Evolutionary conservation across 116 monocot genomes (phyloP), one percentile per base, ranked within the genome.

Genomic region (Posidonia oceanica): DNA sequence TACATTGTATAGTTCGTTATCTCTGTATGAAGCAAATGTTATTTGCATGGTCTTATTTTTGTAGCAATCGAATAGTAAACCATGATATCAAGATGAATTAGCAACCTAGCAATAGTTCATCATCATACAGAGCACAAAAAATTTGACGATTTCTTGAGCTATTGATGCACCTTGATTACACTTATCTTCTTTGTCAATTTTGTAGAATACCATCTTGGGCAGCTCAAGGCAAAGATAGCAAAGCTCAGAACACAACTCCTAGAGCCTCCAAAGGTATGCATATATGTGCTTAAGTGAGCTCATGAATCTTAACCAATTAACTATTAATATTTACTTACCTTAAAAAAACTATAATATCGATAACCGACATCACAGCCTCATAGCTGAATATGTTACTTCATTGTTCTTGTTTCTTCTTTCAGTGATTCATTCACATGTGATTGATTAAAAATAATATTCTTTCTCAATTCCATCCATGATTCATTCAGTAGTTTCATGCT

Each of bases 171-270:
- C 17, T 7, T 58, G 6, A 18, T 18, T 29, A 36, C 36, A 29
- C 14, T 7, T 23, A 14, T 55, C 36, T 52, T 36, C 52, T 40
- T 38, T 48, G 36, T 58, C 39, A 58, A 71, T 36, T 59, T 22
- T 69, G 20, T 78, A 98, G 97, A 98, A 72, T 98, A 98, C 58
- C 97, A 98, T 86, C 93, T 98, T 69, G 97, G 97, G 64, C 97
- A 98, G 77, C 85, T 98, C 22, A 98, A 98, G 75, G 93, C 97
- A 60, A 98, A 98, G 67, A 76, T 98, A 79, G 97, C 97, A 75
- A 98, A 98, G 72, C 72, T 98, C 67, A 89, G 97, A 61, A 98
- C 97, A 48, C 97, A 98, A 66, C 71, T 98, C 60, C 78, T 98
- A 62, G 97, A 92, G 64, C 93, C 97, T 75, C 97, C 97, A 67